These are phyloP conservation scores for Coemansia sp. DNA, from an alignment of 192 early-diverging fungal genomes.

Conservation along the genomic window DNA sequence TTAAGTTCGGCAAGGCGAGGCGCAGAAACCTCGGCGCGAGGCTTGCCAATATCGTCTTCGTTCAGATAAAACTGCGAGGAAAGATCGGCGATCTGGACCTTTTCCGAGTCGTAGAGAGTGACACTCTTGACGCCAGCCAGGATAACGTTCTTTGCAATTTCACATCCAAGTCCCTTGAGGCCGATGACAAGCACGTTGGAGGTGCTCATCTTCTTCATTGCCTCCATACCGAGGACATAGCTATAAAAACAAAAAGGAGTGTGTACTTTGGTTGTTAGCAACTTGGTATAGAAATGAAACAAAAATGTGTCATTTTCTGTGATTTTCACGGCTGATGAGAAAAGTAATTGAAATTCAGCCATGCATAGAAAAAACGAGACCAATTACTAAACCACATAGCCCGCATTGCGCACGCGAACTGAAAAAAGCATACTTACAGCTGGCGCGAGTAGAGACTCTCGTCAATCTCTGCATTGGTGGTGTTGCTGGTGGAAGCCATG, in stretches of 20 bases:
- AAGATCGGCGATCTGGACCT: constrained; percentile 77
- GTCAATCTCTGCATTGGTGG: constrained; percentile 66
- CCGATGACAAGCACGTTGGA: constrained; percentile 97
- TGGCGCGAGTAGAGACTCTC: constrained; percentile 98
- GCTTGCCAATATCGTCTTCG: constrained; percentile 81
- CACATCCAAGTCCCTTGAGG: constrained; percentile 93
- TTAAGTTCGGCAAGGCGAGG: constrained; percentile 93
- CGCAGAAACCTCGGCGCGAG: constrained; percentile 71
- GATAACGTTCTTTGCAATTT: constrained; percentile 98
- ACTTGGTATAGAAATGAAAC: background rate
- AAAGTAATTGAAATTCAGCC: background rate
- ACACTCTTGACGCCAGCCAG: constrained; percentile 99
- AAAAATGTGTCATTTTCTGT: background rate
- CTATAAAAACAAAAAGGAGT: constrained; percentile 47
- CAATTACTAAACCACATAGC: background rate
- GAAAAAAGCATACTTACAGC: constrained; percentile 70
- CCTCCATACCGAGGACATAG: constrained; percentile 88
- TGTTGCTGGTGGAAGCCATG: constrained; percentile 13
- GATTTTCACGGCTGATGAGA: background rate
- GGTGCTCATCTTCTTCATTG: constrained; percentile 97
- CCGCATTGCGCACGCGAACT: background rate
- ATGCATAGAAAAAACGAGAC: background rate
- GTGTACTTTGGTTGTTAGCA: background rate
- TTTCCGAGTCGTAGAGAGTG: constrained; percentile 84
- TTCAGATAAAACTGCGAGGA: constrained; percentile 89